Evolutionary conservation across 108 stramenopile species (phyloP).

Genomic region (Aurantiochytrium sp.): DNA sequence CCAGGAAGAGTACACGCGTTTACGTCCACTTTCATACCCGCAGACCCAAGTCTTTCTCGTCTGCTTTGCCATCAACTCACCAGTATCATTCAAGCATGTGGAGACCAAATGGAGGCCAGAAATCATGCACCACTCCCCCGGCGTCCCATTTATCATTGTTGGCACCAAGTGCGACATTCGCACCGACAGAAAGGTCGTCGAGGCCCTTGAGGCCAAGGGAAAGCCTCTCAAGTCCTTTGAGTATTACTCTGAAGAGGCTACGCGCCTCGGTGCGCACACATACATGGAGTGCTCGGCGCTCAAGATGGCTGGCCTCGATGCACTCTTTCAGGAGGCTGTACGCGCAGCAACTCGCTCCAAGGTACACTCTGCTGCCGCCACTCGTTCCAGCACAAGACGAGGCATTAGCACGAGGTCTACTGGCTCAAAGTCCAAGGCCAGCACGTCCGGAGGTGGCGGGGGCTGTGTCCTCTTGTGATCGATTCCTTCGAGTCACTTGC

Average conservation of each 20-base stretch:
- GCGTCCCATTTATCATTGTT: slow-evolving; percentile 53
- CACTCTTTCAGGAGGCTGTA: not conserved
- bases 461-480: not conserved
- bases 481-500: no score
- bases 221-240: not conserved
- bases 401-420: not conserved
- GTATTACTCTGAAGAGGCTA: not conserved
- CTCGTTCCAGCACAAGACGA: not conserved
- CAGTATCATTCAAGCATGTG: slow-evolving; percentile 49
- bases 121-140: slow-evolving; percentile 46
- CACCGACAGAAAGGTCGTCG: slow-evolving; percentile 21
- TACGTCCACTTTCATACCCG: slow-evolving; percentile 56
- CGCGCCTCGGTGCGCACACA: not conserved
- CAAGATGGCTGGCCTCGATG: not conserved
- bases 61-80: slow-evolving; percentile 45
- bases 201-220: not conserved
- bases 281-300: not conserved
- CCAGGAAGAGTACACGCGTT: slow-evolving; percentile 63
- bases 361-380: not conserved
- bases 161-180: slow-evolving; percentile 50
- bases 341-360: not conserved
- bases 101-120: slow-evolving; percentile 55
- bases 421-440: not conserved
- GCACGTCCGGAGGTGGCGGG: not conserved
- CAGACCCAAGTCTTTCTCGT: slow-evolving; percentile 58